Conservation (phyloP, 208 protist genomes). For the Crithidia expoeki region DNA sequence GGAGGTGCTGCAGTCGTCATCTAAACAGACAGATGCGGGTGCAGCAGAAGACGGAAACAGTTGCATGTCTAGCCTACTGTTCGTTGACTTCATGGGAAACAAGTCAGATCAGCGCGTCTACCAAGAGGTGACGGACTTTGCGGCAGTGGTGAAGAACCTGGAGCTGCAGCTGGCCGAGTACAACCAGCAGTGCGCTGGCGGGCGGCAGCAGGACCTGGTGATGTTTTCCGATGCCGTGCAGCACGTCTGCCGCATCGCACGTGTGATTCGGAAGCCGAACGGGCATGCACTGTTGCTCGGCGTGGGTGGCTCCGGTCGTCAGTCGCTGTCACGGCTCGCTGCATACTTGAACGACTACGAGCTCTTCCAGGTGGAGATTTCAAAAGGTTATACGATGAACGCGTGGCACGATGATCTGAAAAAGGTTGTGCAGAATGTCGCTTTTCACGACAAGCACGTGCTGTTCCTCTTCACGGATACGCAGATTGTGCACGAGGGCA, state of each 20-base stretch:
- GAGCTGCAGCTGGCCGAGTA: slow-evolving; percentile 94
- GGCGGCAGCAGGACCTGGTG: slow-evolving; percentile 94
- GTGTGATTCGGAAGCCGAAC: slow-evolving; percentile 95
- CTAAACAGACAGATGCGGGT: background rate
- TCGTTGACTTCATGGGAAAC: slow-evolving; percentile 93
- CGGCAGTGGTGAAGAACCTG: slow-evolving; percentile 76
- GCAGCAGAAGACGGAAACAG: slow-evolving; percentile 1
- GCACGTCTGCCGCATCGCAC: slow-evolving; percentile 96
- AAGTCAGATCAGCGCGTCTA: slow-evolving; percentile 85
- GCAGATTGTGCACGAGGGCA: slow-evolving; percentile 97
- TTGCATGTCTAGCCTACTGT: slow-evolving; percentile 75
- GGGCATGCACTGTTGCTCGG: slow-evolving; percentile 97
- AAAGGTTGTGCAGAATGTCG: slow-evolving; percentile 88
- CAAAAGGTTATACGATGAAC: slow-evolving; percentile 95
- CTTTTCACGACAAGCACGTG: slow-evolving; percentile 95
- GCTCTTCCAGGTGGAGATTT: slow-evolving; percentile 95
- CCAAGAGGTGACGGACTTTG: slow-evolving; percentile 89
- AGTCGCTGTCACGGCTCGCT: slow-evolving; percentile 96
- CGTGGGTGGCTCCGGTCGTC: slow-evolving; percentile 97
- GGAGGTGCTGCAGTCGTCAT: slow-evolving; percentile 59
- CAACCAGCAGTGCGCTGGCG: slow-evolving; percentile 79
- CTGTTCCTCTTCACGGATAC: slow-evolving; percentile 98
- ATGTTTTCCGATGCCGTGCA: slow-evolving; percentile 98
- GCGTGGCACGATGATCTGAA: slow-evolving; percentile 98
- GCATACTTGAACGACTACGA: slow-evolving; percentile 96